These are phyloP conservation scores for Nicotiana undulata DNA, from an alignment of 257 asterid species.

Conservation along the genomic window DNA sequence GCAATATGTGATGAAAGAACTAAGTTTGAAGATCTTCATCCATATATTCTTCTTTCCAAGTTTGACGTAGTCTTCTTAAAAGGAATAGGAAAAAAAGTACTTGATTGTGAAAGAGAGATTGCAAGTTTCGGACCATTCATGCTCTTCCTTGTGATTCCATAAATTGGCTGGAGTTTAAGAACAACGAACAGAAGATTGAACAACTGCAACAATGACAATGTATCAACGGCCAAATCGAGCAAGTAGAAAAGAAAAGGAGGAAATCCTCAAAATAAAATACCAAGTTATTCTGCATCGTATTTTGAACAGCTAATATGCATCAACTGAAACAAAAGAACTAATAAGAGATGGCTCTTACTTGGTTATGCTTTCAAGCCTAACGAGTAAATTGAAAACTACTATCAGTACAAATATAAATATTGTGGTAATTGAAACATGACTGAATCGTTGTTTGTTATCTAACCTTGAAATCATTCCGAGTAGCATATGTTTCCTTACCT, in stretches of 20 bases:
- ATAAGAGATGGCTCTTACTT: too few relatives aligned
- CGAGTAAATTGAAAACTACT: too few relatives aligned
- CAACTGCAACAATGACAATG: not conserved
- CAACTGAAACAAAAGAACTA: not conserved
- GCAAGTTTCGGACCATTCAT: not conserved
- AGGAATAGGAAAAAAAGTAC: too few relatives aligned
- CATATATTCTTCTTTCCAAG: too few relatives aligned
- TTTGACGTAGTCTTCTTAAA: too few relatives aligned
- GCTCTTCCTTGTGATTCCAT: not conserved
- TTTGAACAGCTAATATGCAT: not conserved
- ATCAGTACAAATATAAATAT: too few relatives aligned
- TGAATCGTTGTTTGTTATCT: too few relatives aligned
- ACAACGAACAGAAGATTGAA: not conserved
- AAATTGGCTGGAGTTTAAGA: not conserved
- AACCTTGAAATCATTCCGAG: too few relatives aligned
- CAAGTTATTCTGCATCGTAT: not conserved
- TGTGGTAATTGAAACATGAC: too few relatives aligned
- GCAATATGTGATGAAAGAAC: too few relatives aligned
- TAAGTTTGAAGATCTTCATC: not conserved
- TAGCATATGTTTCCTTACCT: too few relatives aligned
- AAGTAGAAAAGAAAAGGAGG: not conserved
- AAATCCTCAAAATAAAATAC: not conserved
- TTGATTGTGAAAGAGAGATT: not conserved
- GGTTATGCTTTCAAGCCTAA: too few relatives aligned
- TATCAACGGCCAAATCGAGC: not conserved